Evolutionary conservation across 2,329 filamentous ascomycete species (phyloP), one percentile per base, ranked within the genome.

Genomic region (Myriosclerotinia scirpicola): DNA sequence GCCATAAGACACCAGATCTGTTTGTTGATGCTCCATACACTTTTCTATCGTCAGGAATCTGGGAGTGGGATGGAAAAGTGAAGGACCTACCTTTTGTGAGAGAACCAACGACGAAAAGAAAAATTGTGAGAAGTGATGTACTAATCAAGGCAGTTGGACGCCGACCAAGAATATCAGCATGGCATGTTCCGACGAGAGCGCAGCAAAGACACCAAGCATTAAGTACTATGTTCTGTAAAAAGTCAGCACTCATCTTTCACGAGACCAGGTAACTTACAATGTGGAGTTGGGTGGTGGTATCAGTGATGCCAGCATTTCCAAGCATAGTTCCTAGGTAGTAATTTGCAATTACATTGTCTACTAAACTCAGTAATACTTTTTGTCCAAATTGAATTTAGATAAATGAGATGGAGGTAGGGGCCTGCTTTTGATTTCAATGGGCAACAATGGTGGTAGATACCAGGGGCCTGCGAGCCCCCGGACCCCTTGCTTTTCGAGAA

Each of bases 51-150:
- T 67, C 48, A 62, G 53, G 38, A 34, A 40, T 1, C 5, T 34
- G 30, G 20, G 34, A 11, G 26, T 17, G 9, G 26, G 12, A 11
- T 17, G 9, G 46, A 76, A 79, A 26, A 42, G 12, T 22, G 14
- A 40, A 22, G 44, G 71, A 20, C n/a, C 67, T 30, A 77, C 78
- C 81, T 76, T 61, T 87, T 84, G 70, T 87, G 83, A 86, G 74
- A 1, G 77, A 81, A 2, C 83, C 83, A 50, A 85, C 80, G 63
- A 84, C 76, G 70, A 84, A 84, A 1, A 85, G 78, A 50, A 79
- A 83, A 26, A 80, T 63, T 2, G 79, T 77, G 7, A 81, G 70
- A 14, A 80, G 70, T 15, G 67, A 65, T 56, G 80, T 76, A 0
- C 79, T 80, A 12, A 79, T 67, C 5, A 81, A 70, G 3, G 80